Evolutionary conservation across 2,329 filamentous ascomycete genomes (phyloP).

Genomic region (Colletotrichum phormii): DNA sequence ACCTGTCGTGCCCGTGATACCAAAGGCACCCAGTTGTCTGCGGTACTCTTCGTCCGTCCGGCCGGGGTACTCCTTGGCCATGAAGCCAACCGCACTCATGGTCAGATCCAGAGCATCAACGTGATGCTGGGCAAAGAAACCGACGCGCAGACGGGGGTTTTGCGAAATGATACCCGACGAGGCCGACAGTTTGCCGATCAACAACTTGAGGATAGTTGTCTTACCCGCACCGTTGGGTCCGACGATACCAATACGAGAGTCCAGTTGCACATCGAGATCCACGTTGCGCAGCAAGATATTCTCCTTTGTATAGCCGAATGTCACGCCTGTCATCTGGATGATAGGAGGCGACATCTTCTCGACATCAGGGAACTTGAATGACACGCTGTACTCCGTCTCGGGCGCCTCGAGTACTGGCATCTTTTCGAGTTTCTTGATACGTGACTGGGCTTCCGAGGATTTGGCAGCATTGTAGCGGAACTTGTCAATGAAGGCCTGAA

Average conservation of each 20-base stretch:
- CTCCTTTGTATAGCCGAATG: constrained; percentile 87
- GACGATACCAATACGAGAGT: constrained; percentile 99
- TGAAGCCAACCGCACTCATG: constrained; percentile 91
- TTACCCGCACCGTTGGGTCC: constrained; percentile 99
- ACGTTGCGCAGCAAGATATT: constrained; percentile 85
- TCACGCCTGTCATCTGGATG: constrained; percentile 94
- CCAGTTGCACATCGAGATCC: constrained; percentile 95
- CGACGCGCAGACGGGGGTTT: constrained; percentile 88
- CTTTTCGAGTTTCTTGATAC: constrained; percentile 98
- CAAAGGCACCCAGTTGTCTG: constrained; percentile 89
- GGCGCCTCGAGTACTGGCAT: constrained; percentile 94
- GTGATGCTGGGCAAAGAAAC: constrained; percentile 99
- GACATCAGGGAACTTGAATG: constrained; percentile 97
- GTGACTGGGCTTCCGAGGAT: constrained; percentile 96
- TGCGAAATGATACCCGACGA: constrained; percentile 86
- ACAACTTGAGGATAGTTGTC: constrained; percentile 97
- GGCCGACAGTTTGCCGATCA: constrained; percentile 86
- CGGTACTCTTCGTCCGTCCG: constrained; percentile 97
- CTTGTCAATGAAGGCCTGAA: constrained; percentile 99
- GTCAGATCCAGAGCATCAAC: constrained; percentile 95
- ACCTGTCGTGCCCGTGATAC: constrained; percentile 93
- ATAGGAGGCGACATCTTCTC: constrained; percentile 98
- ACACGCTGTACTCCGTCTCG: constrained; percentile 93
- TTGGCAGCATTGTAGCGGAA: constrained; percentile 99
- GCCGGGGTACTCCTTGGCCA: constrained; percentile 92